Evolutionary conservation across 2,329 filamentous ascomycete species (phyloP).

Genomic region (Chlorencoelia australis): DNA sequence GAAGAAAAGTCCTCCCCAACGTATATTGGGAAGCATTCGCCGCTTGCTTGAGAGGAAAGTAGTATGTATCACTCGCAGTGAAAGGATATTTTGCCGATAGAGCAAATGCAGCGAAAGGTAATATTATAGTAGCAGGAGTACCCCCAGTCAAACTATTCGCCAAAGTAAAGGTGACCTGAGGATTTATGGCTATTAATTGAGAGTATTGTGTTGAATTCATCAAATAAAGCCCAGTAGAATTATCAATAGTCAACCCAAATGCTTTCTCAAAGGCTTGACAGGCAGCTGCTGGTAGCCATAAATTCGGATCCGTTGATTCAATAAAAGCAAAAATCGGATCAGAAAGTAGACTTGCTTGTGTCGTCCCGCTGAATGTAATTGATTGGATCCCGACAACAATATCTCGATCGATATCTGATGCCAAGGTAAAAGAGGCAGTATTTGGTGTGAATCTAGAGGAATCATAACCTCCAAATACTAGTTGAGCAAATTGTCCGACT

Average conservation of each 20-base stretch:
- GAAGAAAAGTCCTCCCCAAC: constrained; percentile 30
- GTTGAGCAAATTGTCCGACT: constrained; percentile 28
- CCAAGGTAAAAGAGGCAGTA: constrained; percentile 29
- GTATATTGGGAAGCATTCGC: constrained; percentile 28
- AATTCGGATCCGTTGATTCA: constrained; percentile 51
- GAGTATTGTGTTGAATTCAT: constrained; percentile 37
- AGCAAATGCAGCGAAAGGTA: constrained; percentile 22
- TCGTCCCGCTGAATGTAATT: constrained; percentile 29
- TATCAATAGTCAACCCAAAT: constrained; percentile 55
- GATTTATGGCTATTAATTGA: constrained; percentile 17
- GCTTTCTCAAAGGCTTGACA: constrained; percentile 54
- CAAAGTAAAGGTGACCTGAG: constrained; percentile 24
- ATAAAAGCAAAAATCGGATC: constrained; percentile 32
- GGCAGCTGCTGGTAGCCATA: constrained; percentile 49
- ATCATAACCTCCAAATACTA: constrained; percentile 33
- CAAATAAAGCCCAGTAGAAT: constrained; percentile 51
- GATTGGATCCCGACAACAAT: constrained; percentile 31
- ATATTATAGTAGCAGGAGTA: constrained; percentile 22
- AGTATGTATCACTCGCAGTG: constrained; percentile 35
- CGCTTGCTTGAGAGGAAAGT: constrained; percentile 29
- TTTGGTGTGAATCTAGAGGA: constrained; percentile 30
- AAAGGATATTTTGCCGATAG: constrained; percentile 16
- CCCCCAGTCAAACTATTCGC: constrained; percentile 10
- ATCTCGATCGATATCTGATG: constrained; percentile 30
- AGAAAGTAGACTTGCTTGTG: constrained; percentile 25